Evolutionary conservation across 768 basidiomycete genomes (phyloP).

Genomic region (Russula vinacea): DNA sequence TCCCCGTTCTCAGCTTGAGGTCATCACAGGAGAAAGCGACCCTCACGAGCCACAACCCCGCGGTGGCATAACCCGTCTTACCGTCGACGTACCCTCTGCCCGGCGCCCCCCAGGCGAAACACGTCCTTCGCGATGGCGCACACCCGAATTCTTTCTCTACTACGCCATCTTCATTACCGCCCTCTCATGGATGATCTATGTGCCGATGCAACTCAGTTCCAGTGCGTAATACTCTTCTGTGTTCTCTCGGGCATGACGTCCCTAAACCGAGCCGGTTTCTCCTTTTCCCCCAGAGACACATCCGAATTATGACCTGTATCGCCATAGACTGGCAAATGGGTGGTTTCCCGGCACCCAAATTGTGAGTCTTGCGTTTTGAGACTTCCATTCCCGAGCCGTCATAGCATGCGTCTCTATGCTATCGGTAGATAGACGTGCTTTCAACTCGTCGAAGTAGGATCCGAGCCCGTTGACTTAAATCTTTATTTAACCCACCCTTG

Average conservation of each 20-base stretch:
- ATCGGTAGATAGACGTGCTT: not conserved
- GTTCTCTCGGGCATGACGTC: not conserved
- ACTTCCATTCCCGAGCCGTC: not conserved
- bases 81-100: constrained; percentile 53
- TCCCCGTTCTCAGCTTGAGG: constrained; percentile 26
- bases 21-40: constrained; percentile 17
- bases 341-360: constrained; percentile 81
- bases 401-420: not conserved
- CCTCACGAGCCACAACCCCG: constrained; percentile 16
- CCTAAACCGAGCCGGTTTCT: constrained; percentile 11
- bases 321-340: constrained; percentile 56
- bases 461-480: not conserved
- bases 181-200: constrained; percentile 72
- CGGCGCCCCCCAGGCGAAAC: constrained; percentile 32
- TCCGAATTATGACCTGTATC: constrained; percentile 68
- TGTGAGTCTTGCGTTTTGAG: constrained; percentile 41
- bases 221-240: constrained; percentile 48
- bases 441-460: not conserved
- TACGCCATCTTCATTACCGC: constrained; percentile 55
- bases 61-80: constrained; percentile 46
- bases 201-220: constrained; percentile 68
- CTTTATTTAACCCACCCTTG: not conserved
- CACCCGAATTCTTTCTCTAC: constrained; percentile 79
- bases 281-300: constrained; percentile 51
- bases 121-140: constrained; percentile 65